phyloP scores from a whole-genome alignment of 2,329 filamentous ascomycete genomes.

The Diaporthe batatas region DNA sequence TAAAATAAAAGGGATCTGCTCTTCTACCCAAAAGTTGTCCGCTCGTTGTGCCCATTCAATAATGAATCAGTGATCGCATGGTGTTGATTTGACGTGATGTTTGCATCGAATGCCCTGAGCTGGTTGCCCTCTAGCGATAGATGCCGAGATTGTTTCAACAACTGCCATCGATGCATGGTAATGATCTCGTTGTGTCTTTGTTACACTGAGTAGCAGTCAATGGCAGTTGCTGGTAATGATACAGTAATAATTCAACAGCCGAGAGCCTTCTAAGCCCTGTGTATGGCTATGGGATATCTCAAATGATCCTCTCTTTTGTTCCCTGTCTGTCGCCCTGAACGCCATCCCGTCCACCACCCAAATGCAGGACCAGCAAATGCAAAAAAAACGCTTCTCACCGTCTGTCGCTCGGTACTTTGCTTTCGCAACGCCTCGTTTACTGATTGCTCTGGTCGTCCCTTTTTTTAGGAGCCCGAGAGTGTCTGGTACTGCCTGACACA shows the following conservation, averaged over 20 bases:
- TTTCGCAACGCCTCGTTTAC: background rate
- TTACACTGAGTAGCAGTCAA: background rate
- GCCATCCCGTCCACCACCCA: conserved; percentile 23
- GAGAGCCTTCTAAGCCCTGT: background rate
- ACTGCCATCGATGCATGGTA: background rate
- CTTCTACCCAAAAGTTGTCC: background rate
- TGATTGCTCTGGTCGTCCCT: background rate
- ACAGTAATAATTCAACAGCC: conserved; percentile 10
- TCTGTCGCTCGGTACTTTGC: background rate
- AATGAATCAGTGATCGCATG: background rate
- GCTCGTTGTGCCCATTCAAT: background rate
- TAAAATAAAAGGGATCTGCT: conserved; percentile 34
- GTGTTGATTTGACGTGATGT: background rate
- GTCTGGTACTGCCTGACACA: background rate
- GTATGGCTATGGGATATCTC: conserved; percentile 32
- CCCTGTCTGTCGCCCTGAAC: conserved; percentile 29
- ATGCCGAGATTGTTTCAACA: too few relatives aligned
- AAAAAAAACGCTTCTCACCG: conserved; percentile 11
- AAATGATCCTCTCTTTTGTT: background rate
- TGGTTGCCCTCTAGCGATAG: too few relatives aligned
- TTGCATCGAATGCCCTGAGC: background rate
- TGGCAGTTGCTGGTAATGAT: background rate
- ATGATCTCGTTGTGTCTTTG: background rate
- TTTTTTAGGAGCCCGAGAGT: background rate
- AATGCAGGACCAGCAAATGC: conserved; percentile 23